Evolutionary conservation across 768 basidiomycete genomes (phyloP).

Genomic region (Podaxis sp.): DNA sequence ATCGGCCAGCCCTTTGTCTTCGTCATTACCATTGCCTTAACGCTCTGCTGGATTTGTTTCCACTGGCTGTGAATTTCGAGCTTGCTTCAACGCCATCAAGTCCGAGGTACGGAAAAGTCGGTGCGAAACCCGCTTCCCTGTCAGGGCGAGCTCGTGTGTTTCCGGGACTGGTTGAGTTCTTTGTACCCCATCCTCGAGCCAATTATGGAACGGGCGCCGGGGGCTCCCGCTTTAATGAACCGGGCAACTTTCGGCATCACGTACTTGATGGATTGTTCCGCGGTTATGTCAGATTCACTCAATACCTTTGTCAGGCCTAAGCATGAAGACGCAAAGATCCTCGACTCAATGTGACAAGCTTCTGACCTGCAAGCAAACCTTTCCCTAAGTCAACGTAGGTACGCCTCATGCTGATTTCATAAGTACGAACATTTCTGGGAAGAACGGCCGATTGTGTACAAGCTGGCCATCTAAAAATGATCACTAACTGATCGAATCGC

Average conservation of each 20-base stretch:
- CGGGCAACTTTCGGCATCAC: background rate
- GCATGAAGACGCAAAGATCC: background rate
- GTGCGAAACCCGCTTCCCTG: background rate
- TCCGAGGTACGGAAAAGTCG: background rate
- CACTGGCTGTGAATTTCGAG: background rate
- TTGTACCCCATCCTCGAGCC: background rate
- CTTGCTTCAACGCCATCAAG: background rate
- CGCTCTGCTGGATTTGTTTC: background rate
- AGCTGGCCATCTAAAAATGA: background rate
- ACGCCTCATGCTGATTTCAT: constrained; percentile 6
- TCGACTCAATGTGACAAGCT: background rate
- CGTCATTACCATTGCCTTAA: background rate
- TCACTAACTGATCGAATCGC: background rate
- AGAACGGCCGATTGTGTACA: background rate
- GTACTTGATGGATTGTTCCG: background rate
- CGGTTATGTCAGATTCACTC: background rate
- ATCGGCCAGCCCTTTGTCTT: constrained; percentile 5
- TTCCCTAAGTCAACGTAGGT: background rate
- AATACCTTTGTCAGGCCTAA: background rate
- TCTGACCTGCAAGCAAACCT: background rate
- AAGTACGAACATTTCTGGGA: background rate
- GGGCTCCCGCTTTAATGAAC: background rate
- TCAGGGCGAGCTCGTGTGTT: background rate
- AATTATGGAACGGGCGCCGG: background rate
- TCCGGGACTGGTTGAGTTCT: background rate